A percentile compares a stretch with the other conserved stretches of the same genome.
phyloP scores from a whole-genome alignment of 2,329 filamentous ascomycete species.

The Paecilomyces dactylethromorphus region DNA sequence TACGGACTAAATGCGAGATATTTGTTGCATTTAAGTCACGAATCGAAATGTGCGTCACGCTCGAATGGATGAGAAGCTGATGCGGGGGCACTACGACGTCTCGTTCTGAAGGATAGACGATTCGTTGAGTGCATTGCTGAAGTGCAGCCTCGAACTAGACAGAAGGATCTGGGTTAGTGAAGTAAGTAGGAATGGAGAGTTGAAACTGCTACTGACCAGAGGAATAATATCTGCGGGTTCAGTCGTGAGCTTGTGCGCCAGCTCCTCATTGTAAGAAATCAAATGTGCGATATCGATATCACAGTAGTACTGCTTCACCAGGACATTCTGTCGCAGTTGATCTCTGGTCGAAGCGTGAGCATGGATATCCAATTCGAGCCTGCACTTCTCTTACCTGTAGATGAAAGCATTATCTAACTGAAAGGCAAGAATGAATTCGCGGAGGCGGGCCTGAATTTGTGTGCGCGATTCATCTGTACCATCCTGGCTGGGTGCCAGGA shows the following conservation, averaged over 20 bases:
- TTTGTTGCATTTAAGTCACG: constrained; percentile 88
- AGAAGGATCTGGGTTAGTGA: not conserved
- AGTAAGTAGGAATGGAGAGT: constrained; percentile 4
- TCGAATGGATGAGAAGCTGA: constrained; percentile 90
- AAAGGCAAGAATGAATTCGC: constrained; percentile 90
- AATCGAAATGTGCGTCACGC: constrained; percentile 83
- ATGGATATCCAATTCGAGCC: constrained; percentile 1
- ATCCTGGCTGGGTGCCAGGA: constrained; percentile 64
- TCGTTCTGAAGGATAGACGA: constrained; percentile 73
- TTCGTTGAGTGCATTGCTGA: constrained; percentile 84
- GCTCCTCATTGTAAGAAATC: constrained; percentile 92
- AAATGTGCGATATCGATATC: constrained; percentile 93
- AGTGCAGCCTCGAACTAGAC: constrained; percentile 81
- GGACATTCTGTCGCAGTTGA: constrained; percentile 88
- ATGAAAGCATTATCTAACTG: constrained; percentile 90
- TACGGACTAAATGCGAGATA: constrained; percentile 89
- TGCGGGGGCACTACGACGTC: constrained; percentile 74
- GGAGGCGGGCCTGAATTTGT: constrained; percentile 70
- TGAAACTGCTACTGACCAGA: constrained; percentile 53
- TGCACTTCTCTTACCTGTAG: constrained; percentile 61
- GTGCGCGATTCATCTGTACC: constrained; percentile 62
- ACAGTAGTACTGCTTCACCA: constrained; percentile 91
- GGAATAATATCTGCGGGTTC: constrained; percentile 92
- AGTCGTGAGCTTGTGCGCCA: constrained; percentile 81
- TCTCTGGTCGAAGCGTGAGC: constrained; percentile 53